A percentile compares a stretch with the other conserved stretches of the same genome.
phyloP scores from a whole-genome alignment of 2,329 filamentous ascomycete genomes.

The Blumeriella jaapii region DNA sequence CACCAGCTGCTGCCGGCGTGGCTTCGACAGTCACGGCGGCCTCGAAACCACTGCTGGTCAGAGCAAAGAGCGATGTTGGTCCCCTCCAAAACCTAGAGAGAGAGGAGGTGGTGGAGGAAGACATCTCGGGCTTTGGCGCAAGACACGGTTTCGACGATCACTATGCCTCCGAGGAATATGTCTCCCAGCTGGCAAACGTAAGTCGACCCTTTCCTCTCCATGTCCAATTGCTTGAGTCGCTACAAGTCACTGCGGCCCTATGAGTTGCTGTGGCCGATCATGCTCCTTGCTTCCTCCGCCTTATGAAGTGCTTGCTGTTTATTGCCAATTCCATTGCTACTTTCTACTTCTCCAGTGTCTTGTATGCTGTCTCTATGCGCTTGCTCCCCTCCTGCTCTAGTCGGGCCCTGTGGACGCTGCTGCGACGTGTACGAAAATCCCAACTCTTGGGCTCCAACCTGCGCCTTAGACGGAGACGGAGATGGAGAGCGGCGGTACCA shows the following conservation, averaged over 20 bases:
- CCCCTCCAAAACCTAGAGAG: too few relatives aligned
- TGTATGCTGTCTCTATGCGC: not conserved
- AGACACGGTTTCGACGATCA: conserved; percentile 66
- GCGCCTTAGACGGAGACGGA: too few relatives aligned
- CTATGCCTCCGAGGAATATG: conserved; percentile 59
- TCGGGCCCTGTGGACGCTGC: not conserved
- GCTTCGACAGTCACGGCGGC: too few relatives aligned
- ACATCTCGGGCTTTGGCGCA: conserved; percentile 28
- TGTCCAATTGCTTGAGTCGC: too few relatives aligned
- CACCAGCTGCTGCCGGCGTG: too few relatives aligned
- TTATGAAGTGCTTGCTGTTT: too few relatives aligned
- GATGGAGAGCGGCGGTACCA: too few relatives aligned
- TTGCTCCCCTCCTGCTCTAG: not conserved
- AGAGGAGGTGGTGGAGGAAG: conserved; percentile 27
- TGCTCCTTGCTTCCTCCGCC: too few relatives aligned
- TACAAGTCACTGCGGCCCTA: too few relatives aligned
- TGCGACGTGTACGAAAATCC: not conserved
- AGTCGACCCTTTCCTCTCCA: conserved; percentile 26
- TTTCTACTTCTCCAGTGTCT: not conserved
- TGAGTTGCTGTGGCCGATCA: too few relatives aligned
- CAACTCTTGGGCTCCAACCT: not conserved
- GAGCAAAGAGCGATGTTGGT: conserved; percentile 42
- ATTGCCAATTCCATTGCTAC: too few relatives aligned
- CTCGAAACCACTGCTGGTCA: conserved; percentile 20
- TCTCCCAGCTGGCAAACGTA: conserved; percentile 53